A percentile compares a stretch with the other conserved stretches of the same genome.
phyloP scores from a whole-genome alignment of 208 protist species.

The Trypanosoma theileri region DNA sequence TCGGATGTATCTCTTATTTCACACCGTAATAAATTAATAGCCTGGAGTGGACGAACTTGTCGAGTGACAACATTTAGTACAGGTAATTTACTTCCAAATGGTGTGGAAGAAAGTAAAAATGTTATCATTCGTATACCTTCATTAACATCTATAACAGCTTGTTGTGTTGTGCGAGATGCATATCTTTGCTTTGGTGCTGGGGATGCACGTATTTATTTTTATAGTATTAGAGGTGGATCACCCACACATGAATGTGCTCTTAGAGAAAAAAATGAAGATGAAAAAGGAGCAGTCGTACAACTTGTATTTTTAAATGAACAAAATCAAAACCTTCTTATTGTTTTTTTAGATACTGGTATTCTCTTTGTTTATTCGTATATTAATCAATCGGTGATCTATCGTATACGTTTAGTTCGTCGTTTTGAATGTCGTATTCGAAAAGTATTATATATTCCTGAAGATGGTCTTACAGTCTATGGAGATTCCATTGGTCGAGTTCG shows the following conservation, averaged over 20 bases:
- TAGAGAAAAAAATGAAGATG: slow-evolving; percentile 36
- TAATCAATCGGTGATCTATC: slow-evolving; percentile 39
- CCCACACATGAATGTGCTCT: slow-evolving; percentile 63
- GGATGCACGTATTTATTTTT: slow-evolving; percentile 76
- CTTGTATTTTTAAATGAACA: slow-evolving; percentile 71
- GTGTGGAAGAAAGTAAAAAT: slow-evolving; percentile 57
- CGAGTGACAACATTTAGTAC: slow-evolving; percentile 52
- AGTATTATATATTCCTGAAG: slow-evolving; percentile 34
- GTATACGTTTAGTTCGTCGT: slow-evolving; percentile 38
- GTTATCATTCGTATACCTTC: slow-evolving; percentile 58
- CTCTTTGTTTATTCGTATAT: slow-evolving; percentile 78
- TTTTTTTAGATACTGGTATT: slow-evolving; percentile 65
- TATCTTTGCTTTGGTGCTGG: slow-evolving; percentile 78
- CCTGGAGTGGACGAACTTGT: slow-evolving; percentile 61
- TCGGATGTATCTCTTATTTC: slow-evolving; percentile 44
- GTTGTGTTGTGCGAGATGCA: slow-evolving; percentile 78
- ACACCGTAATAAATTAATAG: slow-evolving; percentile 48
- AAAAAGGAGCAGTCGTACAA: slow-evolving; percentile 60
- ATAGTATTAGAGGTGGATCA: slow-evolving; percentile 61
- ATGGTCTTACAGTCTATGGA: slow-evolving; percentile 32
- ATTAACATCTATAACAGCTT: slow-evolving; percentile 70
- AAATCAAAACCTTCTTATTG: slow-evolving; percentile 72
- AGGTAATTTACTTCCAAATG: slow-evolving; percentile 47
- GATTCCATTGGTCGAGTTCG: slow-evolving; percentile 53
- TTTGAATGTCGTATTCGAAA: slow-evolving; percentile 45